Base-by-base conservation (phyloP, 768 basidiomycete species). In the Lyophyllum shimeji region DNA sequence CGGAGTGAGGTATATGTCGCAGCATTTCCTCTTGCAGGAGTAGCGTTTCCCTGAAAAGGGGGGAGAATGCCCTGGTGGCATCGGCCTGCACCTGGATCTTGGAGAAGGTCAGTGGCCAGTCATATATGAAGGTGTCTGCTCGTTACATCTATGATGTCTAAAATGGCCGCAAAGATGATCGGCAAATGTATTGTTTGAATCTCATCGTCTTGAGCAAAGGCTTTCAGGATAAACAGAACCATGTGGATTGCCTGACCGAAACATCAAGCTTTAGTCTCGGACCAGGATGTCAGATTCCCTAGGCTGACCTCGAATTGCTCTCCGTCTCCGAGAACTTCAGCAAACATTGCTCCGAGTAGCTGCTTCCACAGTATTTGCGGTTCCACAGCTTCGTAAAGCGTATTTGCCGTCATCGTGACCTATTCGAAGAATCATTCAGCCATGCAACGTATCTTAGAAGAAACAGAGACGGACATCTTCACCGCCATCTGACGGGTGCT, bases 301-400 rank as follows among this genome's bases (percentile, higher is more conserved):
- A 15, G 1, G 55, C n/a, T 44, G 18, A 86, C 89, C 76, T 89
- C 85, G 27, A 72, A 65, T 7, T 67, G 61, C 2, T 61, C 65
- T 25, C 71, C 76, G 54, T 77, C 72, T 3, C 77, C 77, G 2
- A 66, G 67, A 15, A 92, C 70, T 54, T 88, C 84, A 1, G 73
- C 60, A 57, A 88, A 75, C n/a, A 88, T 72, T 7, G 78, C 69
- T 39, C 70, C 64, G 50, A 92, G 77, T 0, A 99, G 64, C 45
- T 86, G 81, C 61, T 84, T 88, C 96, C 96, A 99, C 3, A 94
- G 76, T 42, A 93, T 76, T 52, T 84, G 82, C 2, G 95, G 97
- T 57, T 99, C 97, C 15, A 90, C 82, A n/a, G 91, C 88, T 69
- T 98, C 95, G 60, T 95, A 93, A 0, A 99, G 75, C 1, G 92